These are phyloP conservation scores for Angomonas ambiguus DNA, from an alignment of 208 protist species.

Conservation along the genomic window DNA sequence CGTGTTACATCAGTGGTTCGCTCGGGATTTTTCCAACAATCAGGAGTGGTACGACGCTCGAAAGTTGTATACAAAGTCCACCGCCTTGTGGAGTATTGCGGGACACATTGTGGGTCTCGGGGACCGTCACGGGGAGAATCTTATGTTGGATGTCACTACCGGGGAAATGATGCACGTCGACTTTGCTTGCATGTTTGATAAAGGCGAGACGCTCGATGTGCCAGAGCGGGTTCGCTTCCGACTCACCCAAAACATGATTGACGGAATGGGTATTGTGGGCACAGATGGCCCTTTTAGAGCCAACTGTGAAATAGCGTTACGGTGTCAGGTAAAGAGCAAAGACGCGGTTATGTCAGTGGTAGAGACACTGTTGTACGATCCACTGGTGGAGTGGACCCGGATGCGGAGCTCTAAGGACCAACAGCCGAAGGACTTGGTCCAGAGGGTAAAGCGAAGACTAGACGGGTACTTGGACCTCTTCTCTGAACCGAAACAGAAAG, in stretches of 20 bases:
- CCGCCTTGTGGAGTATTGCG: constrained; percentile 94
- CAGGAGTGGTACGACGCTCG: constrained; percentile 89
- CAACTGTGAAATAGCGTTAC: constrained; percentile 83
- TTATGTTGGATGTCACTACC: constrained; percentile 85
- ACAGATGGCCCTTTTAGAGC: constrained; percentile 89
- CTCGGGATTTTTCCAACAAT: constrained; percentile 77
- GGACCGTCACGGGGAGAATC: constrained; percentile 95
- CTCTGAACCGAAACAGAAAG: constrained; percentile 34
- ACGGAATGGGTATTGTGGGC: constrained; percentile 93
- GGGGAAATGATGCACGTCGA: constrained; percentile 94
- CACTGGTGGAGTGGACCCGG: constrained; percentile 90
- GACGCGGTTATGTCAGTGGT: constrained; percentile 94
- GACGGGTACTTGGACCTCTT: constrained; percentile 85
- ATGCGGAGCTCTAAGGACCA: constrained; percentile 16
- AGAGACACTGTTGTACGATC: constrained; percentile 95
- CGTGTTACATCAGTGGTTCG: constrained; percentile 94
- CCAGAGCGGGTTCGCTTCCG: constrained; percentile 96
- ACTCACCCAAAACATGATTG: constrained; percentile 95
- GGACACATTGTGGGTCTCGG: constrained; percentile 94
- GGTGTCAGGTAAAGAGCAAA: constrained; percentile 87
- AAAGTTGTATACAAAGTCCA: constrained; percentile 81
- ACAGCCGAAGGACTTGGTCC: constrained; percentile 40
- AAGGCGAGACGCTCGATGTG: constrained; percentile 89
- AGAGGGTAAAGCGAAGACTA: constrained; percentile 66
- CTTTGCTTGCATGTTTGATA: constrained; percentile 97